Evolutionary conservation across 805 yeast species (phyloP).

Genomic region (Saccharomycopsis malanga): DNA sequence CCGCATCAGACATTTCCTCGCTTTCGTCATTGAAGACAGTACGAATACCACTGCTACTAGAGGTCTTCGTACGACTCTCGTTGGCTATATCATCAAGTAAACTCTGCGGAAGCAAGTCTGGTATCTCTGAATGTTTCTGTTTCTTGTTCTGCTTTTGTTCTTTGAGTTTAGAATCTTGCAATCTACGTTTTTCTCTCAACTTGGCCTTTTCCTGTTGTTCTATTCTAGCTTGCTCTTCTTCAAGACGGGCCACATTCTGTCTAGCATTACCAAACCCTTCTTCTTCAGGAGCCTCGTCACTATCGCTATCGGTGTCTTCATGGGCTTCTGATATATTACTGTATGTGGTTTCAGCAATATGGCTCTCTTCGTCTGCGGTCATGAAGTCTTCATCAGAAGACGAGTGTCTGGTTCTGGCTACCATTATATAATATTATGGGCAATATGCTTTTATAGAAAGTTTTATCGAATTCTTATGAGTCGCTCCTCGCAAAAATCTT

Average conservation of each 20-base stretch:
- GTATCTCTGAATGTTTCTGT: constrained; percentile 2
- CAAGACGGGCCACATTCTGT: not conserved
- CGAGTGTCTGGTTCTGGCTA: not conserved
- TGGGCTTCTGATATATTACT: constrained; percentile 1
- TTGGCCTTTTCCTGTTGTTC: not conserved
- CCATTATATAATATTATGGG: no score
- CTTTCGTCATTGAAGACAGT: constrained; percentile 6
- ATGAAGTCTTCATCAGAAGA: constrained; percentile 17
- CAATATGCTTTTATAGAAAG: no score
- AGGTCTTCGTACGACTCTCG: not conserved
- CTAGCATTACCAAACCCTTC: not conserved
- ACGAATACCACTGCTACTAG: not conserved
- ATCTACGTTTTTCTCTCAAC: constrained; percentile 7
- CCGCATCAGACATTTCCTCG: not conserved
- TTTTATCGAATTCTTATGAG: no score
- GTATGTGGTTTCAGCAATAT: not conserved
- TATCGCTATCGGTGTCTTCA: constrained; percentile 7
- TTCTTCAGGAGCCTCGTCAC: constrained; percentile 20
- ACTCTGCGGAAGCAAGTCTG: constrained; percentile 15
- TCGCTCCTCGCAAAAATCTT: no score
- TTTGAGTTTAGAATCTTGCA: constrained; percentile 8
- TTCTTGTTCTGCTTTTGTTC: constrained; percentile 13
- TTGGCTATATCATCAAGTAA: constrained; percentile 5
- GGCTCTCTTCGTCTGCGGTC: constrained; percentile 11
- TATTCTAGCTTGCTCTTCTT: not conserved